Conservation (phyloP, 2,329 filamentous ascomycete genomes). For the Aspergillus terreus region DNA sequence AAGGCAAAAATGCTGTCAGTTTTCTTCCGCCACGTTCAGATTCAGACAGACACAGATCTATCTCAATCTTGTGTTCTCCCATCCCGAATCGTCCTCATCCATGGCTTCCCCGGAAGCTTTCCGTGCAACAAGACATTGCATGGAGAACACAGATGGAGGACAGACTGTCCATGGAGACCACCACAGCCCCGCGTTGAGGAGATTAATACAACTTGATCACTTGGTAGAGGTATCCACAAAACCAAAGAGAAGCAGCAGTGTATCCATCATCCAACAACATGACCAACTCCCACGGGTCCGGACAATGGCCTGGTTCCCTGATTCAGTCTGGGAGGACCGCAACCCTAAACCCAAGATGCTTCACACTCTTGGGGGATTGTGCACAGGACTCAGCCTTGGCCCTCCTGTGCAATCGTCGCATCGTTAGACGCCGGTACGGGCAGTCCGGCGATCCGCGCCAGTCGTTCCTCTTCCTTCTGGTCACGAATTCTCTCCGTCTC, state of each 20-base stretch:
- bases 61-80: constrained; percentile 20
- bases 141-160: constrained; percentile 14
- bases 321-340: constrained; percentile 21
- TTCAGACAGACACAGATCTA: constrained; percentile 24
- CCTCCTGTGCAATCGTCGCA: constrained; percentile 20
- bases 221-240: constrained; percentile 4
- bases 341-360: constrained; percentile 25
- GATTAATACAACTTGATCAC: constrained; percentile 16
- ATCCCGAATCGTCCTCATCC: constrained; percentile 8
- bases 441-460: constrained; percentile 38
- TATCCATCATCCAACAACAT: constrained; percentile 24
- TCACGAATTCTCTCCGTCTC: constrained; percentile 77
- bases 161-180: constrained; percentile 18
- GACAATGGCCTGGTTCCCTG: constrained; percentile 16
- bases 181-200: constrained; percentile 23
- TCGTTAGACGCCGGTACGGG: constrained; percentile 18
- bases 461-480: constrained; percentile 72
- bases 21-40: constrained; percentile 21
- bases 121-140: not conserved
- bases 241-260: constrained; percentile 15
- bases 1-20: constrained; percentile 27
- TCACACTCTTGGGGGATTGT: constrained; percentile 16
- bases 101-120: constrained; percentile 9
- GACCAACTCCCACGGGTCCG: constrained; percentile 19
- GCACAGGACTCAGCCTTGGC: constrained; percentile 23